Evolutionary conservation across 495 filamentous ascomycete genomes (phyloP), one percentile per base, ranked within the genome.

Genomic region (Penicillium coprophilum): DNA sequence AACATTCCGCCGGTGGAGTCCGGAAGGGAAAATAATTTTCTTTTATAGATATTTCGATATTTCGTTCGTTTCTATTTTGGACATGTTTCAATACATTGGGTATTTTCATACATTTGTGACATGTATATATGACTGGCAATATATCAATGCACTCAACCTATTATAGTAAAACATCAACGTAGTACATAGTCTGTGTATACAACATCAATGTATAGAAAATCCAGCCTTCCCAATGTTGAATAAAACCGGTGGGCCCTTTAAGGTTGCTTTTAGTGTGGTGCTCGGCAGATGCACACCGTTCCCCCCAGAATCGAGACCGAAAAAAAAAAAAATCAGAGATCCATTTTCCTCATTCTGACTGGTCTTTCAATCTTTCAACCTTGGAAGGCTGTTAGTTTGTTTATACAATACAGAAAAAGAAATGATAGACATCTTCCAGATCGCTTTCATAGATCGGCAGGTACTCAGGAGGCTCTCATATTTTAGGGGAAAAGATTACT

Each of bases 251-350:
- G 58, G 55, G 51, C 58, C 55, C 44, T 58, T 64, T 67, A 69
- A 69, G 63, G 64, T 69, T 67, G 59, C 24, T 46, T 57, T 62
- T 64, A 69, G 64, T 62, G 64, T 41, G 47, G 63, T 63, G 59
- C 57, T 58, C 60, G 63, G 65, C 63, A 68, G 62, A 67, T 60
- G 46, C 45, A 50, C 56, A 48, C 58, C 58, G 53, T 48, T 61
- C 50, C 38, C 50, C 58, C 32, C 47, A 50, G 48, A 32, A 31
- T 41, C 21, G 17, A 46, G 34, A 21, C 27, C 7, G 12, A 30
- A 49, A 36, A 41, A 27, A 11, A 39, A 47, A 47, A 10, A 27
- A 24, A 41, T 27, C 24, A 49, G 20, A 34, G 15, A 20, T 28
- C 28, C 44, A 24, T 9, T 51, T 6, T 23, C 8, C 2, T 27